Conservation (phyloP, 164 flowering plant genomes). For the Macadamia integrifolia region DNA sequence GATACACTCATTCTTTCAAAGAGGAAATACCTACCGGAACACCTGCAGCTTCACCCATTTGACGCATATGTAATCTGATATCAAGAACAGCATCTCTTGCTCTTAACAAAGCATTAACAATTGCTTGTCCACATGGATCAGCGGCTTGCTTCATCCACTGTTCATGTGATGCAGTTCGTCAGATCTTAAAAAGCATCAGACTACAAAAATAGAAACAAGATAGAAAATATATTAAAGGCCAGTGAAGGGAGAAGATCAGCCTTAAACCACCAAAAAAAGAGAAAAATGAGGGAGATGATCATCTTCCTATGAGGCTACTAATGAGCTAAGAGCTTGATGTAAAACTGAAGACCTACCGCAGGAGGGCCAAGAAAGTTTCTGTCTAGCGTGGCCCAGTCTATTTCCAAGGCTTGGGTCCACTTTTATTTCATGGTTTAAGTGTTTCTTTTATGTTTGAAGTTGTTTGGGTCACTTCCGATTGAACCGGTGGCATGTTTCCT, state of each 20-base stretch:
- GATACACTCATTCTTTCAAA: neutral
- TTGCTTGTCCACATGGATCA: conserved; percentile 43
- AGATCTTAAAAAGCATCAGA: neutral
- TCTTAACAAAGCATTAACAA: conserved; percentile 64
- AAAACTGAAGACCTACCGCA: too few relatives aligned
- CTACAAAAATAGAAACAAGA: neutral
- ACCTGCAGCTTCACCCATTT: conserved; percentile 92
- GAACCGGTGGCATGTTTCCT: too few relatives aligned
- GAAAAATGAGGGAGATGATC: too few relatives aligned
- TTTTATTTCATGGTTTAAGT: too few relatives aligned
- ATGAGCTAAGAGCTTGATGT: too few relatives aligned
- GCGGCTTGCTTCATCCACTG: conserved; percentile 75
- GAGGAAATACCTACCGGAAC: conserved; percentile 60
- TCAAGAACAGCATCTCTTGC: conserved; percentile 75
- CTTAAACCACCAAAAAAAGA: too few relatives aligned
- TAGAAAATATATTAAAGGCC: neutral
- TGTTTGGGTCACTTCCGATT: too few relatives aligned
- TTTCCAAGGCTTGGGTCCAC: too few relatives aligned
- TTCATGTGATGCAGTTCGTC: conserved; percentile 10
- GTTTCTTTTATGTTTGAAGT: too few relatives aligned
- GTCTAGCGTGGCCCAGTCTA: too few relatives aligned
- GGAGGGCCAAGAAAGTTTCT: too few relatives aligned
- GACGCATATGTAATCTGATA: conserved; percentile 71
- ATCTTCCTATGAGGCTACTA: too few relatives aligned
- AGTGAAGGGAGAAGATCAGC: neutral